Base-by-base conservation (phyloP, 176 grass and related monocot genomes). In the Zea luxurians region DNA sequence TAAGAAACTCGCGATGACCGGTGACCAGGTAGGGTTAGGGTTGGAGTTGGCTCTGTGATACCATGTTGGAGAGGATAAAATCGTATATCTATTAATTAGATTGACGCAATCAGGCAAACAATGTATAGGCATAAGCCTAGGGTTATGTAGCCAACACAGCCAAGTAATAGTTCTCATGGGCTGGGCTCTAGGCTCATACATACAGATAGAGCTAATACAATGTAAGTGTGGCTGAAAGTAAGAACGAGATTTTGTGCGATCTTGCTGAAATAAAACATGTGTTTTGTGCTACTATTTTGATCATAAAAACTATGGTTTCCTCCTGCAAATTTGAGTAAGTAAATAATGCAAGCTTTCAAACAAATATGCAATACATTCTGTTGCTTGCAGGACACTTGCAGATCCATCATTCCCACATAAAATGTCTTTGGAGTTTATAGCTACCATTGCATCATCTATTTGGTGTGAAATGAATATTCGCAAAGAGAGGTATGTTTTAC, bases 371-470 rank as follows among this genome's bases (percentile, higher is more conserved):
- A 35, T 78, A 52, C 18, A 40, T 66, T n/a, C 15, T 44, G 7
- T 79, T 9, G 54, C 11, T 10, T 89, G 66, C 89, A 99, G 96
- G 85, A 92, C 93, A 83, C 86, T 99, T 62, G 96, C 96, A 69
- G 96, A 99, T 74, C 92, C 96, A 34, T 81, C 88, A 85, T 99
- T 99, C 81, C 82, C 91, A 61, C 85, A 91, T 86, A 99, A 99
- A 77, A 82, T 99, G 75, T 76, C 93, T 44, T 83, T 98, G 9
- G 96, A 98, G 81, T 92, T 91, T 61, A 71, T 83, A 41, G 85
- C 83, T 77, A 94, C 89, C 62, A 74, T 92, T 57, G 84, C 52
- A 57, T 87, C 84, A 60, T 88, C 88, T 73, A 37, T 88, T 80
- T 95, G 83, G 85, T 91, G 91, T 89, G 96, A 98, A 83, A 85